phyloP scores from a whole-genome alignment of 1,284 basidiomycete genomes.

The Gymnopus androsaceus region DNA sequence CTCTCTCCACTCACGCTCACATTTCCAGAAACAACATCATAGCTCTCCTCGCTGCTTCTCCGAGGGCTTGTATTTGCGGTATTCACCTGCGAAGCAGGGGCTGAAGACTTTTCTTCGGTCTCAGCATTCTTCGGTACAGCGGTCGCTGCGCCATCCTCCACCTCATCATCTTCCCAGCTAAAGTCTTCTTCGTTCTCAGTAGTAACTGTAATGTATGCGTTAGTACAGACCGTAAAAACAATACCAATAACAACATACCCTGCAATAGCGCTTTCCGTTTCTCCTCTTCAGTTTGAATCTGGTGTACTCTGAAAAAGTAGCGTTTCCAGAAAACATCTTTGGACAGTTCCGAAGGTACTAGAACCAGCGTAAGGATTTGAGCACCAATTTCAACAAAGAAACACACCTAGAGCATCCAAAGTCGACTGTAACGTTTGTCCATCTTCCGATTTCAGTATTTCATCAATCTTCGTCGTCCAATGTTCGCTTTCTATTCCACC shows the following conservation, averaged over 20 bases:
- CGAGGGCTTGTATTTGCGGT: slow-evolving; percentile 51
- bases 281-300: slow-evolving; percentile 83
- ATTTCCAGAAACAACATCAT: slow-evolving; percentile 60
- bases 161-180: slow-evolving; percentile 81
- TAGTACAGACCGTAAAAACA: slow-evolving; percentile 12
- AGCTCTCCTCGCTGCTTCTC: slow-evolving; percentile 70
- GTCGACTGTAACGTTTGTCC: slow-evolving; percentile 62
- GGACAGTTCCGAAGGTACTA: slow-evolving; percentile 74
- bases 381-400: not conserved
- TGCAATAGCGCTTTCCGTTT: slow-evolving; percentile 80
- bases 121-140: slow-evolving; percentile 26
- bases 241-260: slow-evolving; percentile 46
- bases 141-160: slow-evolving; percentile 41
- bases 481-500: slow-evolving; percentile 58
- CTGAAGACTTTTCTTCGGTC: slow-evolving; percentile 20
- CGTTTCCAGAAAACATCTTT: slow-evolving; percentile 84
- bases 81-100: slow-evolving; percentile 31
- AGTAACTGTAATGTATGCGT: slow-evolving; percentile 40
- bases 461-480: slow-evolving; percentile 56
- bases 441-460: slow-evolving; percentile 50
- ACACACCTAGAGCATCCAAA: slow-evolving; percentile 62
- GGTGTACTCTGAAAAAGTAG: slow-evolving; percentile 89
- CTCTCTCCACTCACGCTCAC: slow-evolving; percentile 39
- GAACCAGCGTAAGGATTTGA: not conserved
- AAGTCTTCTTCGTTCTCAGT: slow-evolving; percentile 73